Evolutionary conservation across 2,329 filamentous ascomycete species (phyloP), one percentile per base, ranked within the genome.

Genomic region (Sordariomycetes sp.): DNA sequence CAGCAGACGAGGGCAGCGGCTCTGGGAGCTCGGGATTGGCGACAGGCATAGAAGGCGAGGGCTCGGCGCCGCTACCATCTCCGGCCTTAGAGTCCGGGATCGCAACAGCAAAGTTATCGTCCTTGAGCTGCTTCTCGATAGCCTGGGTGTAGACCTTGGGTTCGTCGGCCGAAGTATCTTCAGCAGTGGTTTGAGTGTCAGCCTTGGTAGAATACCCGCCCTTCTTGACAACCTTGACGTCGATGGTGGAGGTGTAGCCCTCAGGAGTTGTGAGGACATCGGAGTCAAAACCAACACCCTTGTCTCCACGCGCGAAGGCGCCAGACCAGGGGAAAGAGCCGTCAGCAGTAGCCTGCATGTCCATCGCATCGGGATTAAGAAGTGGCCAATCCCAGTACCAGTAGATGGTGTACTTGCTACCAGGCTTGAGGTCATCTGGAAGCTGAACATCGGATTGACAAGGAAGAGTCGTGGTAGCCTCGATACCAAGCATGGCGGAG

Each of bases 351-450:
- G 48, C 51, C 12, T 57, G 51, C 23, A 58, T 45, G 42, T 70
- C 57, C 39, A 55, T 59, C 43, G 50, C 57, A 41, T 53, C 56
- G 25, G 49, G 47, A 47, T 62, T 58, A 50, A 76, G 64, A 11
- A 75, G 79, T 3, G 82, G 80, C 86, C 87, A 98, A 57, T 94
- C 82, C 92, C 92, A 96, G 30, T 95, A 81, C 90, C 90, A 96
- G 66, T 94, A 94, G 33, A 94, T 61, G 4, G 86, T 90, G 54
- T 88, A 85, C 19, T 70, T 69, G 20, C 78, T 72, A 29, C 77
- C 76, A 8, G 66, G 55, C n/a, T 70, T 57, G 30, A 76, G 63
- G 45, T 82, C 72, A 5, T 64, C 51, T 1, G 92, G 92, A 11
- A 98, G 64, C 49, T 79, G 68, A 31, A 95, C 64, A 50, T 92